Percentiles rank a stretch among this genome's conserved stretches.
Conservation (phyloP, 352 stramenopile genomes). For the Globisporangium irregulare region DNA sequence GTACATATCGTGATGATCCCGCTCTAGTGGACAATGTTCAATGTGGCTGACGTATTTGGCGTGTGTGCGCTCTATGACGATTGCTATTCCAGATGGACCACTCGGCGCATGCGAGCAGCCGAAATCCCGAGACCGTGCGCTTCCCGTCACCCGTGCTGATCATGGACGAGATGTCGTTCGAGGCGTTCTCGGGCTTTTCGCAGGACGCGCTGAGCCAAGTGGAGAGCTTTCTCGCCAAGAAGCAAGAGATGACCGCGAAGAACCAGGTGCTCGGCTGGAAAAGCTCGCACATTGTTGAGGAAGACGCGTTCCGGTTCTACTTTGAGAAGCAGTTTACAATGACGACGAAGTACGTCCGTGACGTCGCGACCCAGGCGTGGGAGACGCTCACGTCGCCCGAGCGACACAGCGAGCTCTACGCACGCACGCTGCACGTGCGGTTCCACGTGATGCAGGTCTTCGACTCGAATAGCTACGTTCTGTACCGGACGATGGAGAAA, state of each 20-base stretch:
- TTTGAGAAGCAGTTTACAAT: constrained; percentile 45
- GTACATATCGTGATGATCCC: not conserved
- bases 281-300: constrained; percentile 44
- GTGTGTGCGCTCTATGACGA: not conserved
- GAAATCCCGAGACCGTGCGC: constrained; percentile 28
- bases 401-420: constrained; percentile 47
- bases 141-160: constrained; percentile 41
- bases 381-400: constrained; percentile 43
- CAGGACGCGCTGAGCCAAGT: constrained; percentile 41
- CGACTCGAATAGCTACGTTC: constrained; percentile 46
- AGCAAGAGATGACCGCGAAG: constrained; percentile 43
- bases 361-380: constrained; percentile 37
- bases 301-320: constrained; percentile 51
- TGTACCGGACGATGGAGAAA: constrained; percentile 60
- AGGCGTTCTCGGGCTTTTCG: constrained; percentile 43
- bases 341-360: constrained; percentile 18
- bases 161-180: constrained; percentile 60
- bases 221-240: constrained; percentile 36
- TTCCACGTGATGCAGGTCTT: constrained; percentile 62
- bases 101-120: constrained; percentile 31
- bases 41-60: not conserved
- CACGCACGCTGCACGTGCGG: constrained; percentile 44
- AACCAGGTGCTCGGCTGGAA: constrained; percentile 51
- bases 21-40: not conserved
- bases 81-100: constrained; percentile 36